Conservation (phyloP, 2,329 filamentous ascomycete species). For the Cadophora luteo-olivacea region DNA sequence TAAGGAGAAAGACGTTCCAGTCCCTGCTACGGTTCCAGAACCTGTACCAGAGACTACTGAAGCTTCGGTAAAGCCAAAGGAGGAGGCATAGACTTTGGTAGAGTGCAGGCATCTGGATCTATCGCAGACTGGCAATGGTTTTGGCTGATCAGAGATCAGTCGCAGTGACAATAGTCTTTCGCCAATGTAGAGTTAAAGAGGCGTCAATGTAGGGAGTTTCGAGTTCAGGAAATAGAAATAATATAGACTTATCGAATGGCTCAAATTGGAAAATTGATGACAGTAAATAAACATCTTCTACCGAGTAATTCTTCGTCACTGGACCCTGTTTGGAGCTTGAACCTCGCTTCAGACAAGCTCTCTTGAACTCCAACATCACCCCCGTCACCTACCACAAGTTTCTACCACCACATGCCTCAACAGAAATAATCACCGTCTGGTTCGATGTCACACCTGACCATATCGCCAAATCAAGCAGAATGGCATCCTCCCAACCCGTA, state of each 20-base stretch:
- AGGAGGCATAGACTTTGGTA: background rate
- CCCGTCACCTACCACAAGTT: slow-evolving; percentile 9
- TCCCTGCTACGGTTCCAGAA: background rate
- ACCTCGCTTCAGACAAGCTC: slow-evolving; percentile 22
- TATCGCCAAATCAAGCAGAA: slow-evolving; percentile 30
- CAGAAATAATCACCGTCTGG: background rate
- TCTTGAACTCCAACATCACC: background rate
- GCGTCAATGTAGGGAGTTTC: background rate
- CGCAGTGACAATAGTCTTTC: background rate
- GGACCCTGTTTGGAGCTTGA: background rate
- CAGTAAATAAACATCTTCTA: slow-evolving; percentile 8
- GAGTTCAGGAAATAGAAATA: background rate
- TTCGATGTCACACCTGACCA: slow-evolving; percentile 24
- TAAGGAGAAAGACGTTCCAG: slow-evolving; percentile 9
- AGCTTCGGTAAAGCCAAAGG: slow-evolving; percentile 8
- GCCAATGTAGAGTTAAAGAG: background rate
- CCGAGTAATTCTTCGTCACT: slow-evolving; percentile 6
- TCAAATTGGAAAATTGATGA: background rate
- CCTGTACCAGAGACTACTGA: background rate
- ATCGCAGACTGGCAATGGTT: background rate
- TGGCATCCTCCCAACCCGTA: slow-evolving; percentile 44
- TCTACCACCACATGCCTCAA: slow-evolving; percentile 24
- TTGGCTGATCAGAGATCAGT: background rate
- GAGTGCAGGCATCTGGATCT: background rate
- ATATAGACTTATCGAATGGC: background rate